These are phyloP conservation scores for Cardamine occulta DNA, from an alignment of 345 rosid species.

Conservation along the genomic window DNA sequence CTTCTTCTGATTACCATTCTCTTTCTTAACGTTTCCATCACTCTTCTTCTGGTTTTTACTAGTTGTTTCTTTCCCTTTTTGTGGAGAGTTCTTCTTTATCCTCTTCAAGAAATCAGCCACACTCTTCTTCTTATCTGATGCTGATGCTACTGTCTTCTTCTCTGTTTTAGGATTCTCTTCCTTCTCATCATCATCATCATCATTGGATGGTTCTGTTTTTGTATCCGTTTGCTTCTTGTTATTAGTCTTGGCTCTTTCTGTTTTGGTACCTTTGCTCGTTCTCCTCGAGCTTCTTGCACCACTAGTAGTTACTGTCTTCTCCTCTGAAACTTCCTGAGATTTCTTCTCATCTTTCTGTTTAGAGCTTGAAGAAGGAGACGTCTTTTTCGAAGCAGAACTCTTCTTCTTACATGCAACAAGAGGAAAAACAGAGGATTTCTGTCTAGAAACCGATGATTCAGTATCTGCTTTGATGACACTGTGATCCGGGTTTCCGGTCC, in stretches of 20 bases:
- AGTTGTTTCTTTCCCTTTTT: slow-evolving; percentile 45
- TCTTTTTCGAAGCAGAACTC: slow-evolving; percentile 51
- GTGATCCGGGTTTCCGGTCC: slow-evolving; percentile 23
- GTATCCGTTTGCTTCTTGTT: slow-evolving; percentile 21
- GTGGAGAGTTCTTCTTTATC: slow-evolving; percentile 57
- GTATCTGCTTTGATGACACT: slow-evolving; percentile 31
- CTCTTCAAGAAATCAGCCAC: slow-evolving; percentile 74
- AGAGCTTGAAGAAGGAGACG: slow-evolving; percentile 43
- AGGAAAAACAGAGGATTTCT: slow-evolving; percentile 52
- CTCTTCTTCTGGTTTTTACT: slow-evolving; percentile 41
- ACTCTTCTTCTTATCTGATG: slow-evolving; percentile 61
- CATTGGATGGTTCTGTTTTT: slow-evolving; percentile 32
- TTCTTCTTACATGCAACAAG: slow-evolving; percentile 63
- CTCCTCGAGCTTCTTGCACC: slow-evolving; percentile 61
- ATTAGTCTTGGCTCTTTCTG: slow-evolving; percentile 25
- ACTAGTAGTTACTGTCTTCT: slow-evolving; percentile 51
- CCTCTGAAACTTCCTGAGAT: slow-evolving; percentile 43
- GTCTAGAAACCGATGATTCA: slow-evolving; percentile 46
- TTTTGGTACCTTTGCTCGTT: slow-evolving; percentile 46
- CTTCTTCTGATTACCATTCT: slow-evolving; percentile 39
- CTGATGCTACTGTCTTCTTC: slow-evolving; percentile 40
- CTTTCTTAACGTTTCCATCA: slow-evolving; percentile 37
- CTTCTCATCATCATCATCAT: slow-evolving; percentile 22
- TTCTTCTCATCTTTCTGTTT: slow-evolving; percentile 43
- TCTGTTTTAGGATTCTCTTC: slow-evolving; percentile 44